Evolutionary conservation across 2,329 filamentous ascomycete species (phyloP), one percentile per base, ranked within the genome.

Genomic region (Metarhizium album): DNA sequence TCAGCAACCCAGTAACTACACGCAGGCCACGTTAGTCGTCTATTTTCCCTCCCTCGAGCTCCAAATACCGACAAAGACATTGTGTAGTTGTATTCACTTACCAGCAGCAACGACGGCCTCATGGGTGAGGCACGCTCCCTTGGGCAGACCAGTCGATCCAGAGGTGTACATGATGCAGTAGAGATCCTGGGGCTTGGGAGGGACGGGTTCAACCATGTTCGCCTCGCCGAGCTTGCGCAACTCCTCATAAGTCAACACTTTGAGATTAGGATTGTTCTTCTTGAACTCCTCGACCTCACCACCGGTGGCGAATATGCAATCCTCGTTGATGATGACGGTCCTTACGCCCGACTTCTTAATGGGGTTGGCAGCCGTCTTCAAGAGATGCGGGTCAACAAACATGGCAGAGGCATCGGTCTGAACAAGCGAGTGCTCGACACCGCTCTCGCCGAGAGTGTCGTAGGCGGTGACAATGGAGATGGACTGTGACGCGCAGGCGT

Each of bases 391-490:
- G 64, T 96, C 90, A 55, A 89, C 78, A 70, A 90, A 95, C 74
- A 96, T 91, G 67, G 84, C 84, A 60, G 82, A 82, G 48, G 88
- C 85, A 55, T 82, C 75, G 49, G 89, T 93, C 70, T 95, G 87
- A 22, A 83, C 75, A 56, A 96, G 79, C 3, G 90, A 94, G 73
- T 95, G 90, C 71, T 85, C 82, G 55, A 96, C 79, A 45, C 90
- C 90, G 55, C 84, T 82, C 61, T 88, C 80, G 49, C 90, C 90
- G 43, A 96, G 83, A 29, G 90, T 95, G 67, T 96, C 90, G 69
- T 96, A 96, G 47, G 90, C 90, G 45, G 91, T 97, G 47, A 96
- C 91, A 58, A 96, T 90, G 53, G 87, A 82, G 66, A 96, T 82
- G 43, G 87, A 90, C 69, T 97, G 91, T 16, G 90, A 90, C 20